Base-by-base conservation (phyloP, 371 early-diverging fungal genomes). In the Catenaria anguillulae region DNA sequence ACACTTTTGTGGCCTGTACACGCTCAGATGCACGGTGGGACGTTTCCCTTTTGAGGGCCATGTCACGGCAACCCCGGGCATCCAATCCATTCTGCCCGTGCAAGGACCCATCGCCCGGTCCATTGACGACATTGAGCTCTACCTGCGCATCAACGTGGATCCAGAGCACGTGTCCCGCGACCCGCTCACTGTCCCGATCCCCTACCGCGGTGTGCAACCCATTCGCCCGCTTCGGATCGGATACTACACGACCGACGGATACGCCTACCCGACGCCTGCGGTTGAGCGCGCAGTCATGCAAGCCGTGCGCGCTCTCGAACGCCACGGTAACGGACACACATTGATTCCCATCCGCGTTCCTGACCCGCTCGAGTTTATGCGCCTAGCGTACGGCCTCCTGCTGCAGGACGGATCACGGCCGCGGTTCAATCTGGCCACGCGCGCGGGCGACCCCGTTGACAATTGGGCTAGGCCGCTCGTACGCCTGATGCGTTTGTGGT, bases 1-100 rank as follows among this genome's bases (percentile, higher is more conserved):
- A n/a, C 56, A 56, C 37, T 56, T 56, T 23, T 56, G 24, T 10
- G 56, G 56, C 37, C n/a, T 56, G 10, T 56, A 56, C 37, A 29
- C 56, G 56, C 37, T 56, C n/a, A 56, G 31, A 56, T 36, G 29
- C 24, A 29, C 56, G 4, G 23, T 10, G 4, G 56, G 56, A 23
- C 56, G 56, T 36, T 8, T 56, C 1, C 37, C 56, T 4, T 29
- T n/a, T 10, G 19, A 8, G 10, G 35, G 34, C 37, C 8, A 21
- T 36, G 19, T 56, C n/a, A 29, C 37, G 21, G 34, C n/a, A 10
- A 24, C 23, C 26, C 26, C 34, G 23, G 34, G 35, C 6, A 8
- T 8, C 23, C n/a, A 56, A 36, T 10, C 17, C 4, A 17, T 56
- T 36, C 6, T 24, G 8, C 8, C n/a, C 23, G 56, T 56, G n/a